Conservation (phyloP, 2,329 filamentous ascomycete species). For the Arthroderma uncinatum region DNA sequence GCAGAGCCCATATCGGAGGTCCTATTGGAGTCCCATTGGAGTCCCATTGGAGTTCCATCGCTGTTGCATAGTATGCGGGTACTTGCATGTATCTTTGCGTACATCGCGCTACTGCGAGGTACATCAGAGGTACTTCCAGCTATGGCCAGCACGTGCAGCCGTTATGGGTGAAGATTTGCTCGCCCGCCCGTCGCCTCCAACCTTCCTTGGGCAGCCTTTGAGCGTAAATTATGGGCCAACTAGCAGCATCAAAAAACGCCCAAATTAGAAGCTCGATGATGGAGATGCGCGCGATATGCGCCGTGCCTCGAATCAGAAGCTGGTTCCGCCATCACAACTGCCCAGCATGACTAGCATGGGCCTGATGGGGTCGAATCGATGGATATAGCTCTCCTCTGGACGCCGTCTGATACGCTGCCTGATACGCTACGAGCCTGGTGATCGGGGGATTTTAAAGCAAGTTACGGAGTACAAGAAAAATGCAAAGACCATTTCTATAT, state of each 20-base stretch:
- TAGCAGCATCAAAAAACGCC: background rate
- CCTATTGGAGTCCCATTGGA: background rate
- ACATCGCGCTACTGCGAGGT: constrained; percentile 1
- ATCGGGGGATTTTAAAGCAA: background rate
- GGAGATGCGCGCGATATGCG: constrained; percentile 3
- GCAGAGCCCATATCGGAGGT: no score
- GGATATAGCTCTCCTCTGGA: background rate
- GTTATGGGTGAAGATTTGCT: constrained; percentile 1
- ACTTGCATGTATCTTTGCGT: background rate
- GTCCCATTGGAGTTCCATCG: background rate
- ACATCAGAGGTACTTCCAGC: background rate
- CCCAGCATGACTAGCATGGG: background rate
- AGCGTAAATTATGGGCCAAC: background rate
- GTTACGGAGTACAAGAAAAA: background rate
- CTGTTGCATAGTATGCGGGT: no score
- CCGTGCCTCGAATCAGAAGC: constrained; percentile 2
- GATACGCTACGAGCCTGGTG: background rate
- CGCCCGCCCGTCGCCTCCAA: background rate
- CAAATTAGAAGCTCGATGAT: constrained; percentile 2
- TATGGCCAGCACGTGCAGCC: background rate
- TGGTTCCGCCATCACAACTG: background rate
- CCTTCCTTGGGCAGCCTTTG: background rate
- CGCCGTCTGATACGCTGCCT: background rate
- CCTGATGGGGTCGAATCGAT: background rate
- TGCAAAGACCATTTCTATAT: constrained; percentile 5